phyloP scores from a whole-genome alignment of 129 eudicot species.

The Lonicera japonica region DNA sequence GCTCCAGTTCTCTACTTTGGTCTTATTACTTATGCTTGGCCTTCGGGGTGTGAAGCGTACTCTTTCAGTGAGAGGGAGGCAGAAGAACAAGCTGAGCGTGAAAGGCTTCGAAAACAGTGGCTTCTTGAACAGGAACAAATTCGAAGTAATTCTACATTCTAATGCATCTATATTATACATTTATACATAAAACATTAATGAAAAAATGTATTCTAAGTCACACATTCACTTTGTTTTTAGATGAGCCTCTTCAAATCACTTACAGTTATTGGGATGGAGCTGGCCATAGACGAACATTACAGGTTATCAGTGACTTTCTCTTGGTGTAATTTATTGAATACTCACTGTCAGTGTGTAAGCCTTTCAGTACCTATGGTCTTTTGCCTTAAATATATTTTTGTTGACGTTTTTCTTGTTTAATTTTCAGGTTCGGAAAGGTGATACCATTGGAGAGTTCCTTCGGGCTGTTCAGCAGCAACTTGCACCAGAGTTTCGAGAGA shows the following conservation, averaged over 20 bases:
- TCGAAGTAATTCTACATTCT: constrained; percentile 46
- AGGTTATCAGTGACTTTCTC: constrained; percentile 39
- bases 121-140: constrained; percentile 74
- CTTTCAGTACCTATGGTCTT: background rate
- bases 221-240: constrained; percentile 27
- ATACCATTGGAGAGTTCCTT: constrained; percentile 79
- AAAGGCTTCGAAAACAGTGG: constrained; percentile 91
- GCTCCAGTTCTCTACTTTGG: constrained; percentile 5
- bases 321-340: background rate
- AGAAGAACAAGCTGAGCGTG: constrained; percentile 98
- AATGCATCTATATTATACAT: background rate
- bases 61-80: constrained; percentile 98
- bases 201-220: constrained; percentile 3
- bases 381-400: too few relatives aligned
- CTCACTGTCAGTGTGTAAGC: background rate
- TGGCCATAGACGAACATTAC: constrained; percentile 90
- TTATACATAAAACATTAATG: background rate
- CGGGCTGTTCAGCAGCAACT: constrained; percentile 99
- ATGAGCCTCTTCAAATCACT: constrained; percentile 96
- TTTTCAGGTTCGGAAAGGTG: constrained; percentile 88
- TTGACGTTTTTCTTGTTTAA: background rate
- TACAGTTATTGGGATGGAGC: constrained; percentile 99
- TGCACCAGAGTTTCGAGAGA: constrained; percentile 98
- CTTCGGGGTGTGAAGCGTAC: constrained; percentile 65
- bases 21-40: constrained; percentile 40